Conservation (phyloP, 495 filamentous ascomycete species). For the Neurospora sp. region DNA sequence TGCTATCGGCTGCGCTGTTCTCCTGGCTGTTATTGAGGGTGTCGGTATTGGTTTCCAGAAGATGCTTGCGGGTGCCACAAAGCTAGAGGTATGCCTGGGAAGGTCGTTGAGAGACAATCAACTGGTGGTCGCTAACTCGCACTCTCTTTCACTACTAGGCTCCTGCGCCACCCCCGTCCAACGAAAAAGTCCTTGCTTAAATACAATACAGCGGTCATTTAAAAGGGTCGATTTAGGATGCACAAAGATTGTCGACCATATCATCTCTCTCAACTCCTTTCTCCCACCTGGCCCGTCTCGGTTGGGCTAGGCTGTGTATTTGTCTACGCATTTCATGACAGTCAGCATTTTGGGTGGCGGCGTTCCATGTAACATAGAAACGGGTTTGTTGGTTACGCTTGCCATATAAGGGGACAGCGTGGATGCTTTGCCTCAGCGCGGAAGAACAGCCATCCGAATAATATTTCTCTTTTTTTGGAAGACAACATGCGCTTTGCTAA, state of each 20-base stretch:
- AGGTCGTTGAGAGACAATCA: not conserved
- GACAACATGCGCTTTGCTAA: not conserved
- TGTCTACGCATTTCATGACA: conserved; percentile 24
- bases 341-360: conserved; percentile 25
- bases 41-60: conserved; percentile 95
- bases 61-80: conserved; percentile 88
- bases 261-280: conserved; percentile 31
- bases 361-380: conserved; percentile 33
- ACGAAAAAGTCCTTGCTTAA: conserved; percentile 31
- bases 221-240: not conserved
- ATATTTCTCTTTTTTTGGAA: conserved; percentile 13
- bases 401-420: conserved; percentile 4
- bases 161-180: conserved; percentile 26
- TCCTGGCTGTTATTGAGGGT: conserved; percentile 93
- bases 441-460: conserved; percentile 16
- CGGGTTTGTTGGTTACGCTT: conserved; percentile 16
- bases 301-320: conserved; percentile 19
- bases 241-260: conserved; percentile 9
- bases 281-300: conserved; percentile 10
- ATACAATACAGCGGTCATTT: not conserved
- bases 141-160: conserved; percentile 11
- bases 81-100: conserved; percentile 54
- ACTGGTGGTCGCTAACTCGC: not conserved
- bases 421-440: conserved; percentile 9
- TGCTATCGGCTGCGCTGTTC: conserved; percentile 87